Conservation (phyloP, 73 alveolate species). For the Paramecium biaurelia region DNA sequence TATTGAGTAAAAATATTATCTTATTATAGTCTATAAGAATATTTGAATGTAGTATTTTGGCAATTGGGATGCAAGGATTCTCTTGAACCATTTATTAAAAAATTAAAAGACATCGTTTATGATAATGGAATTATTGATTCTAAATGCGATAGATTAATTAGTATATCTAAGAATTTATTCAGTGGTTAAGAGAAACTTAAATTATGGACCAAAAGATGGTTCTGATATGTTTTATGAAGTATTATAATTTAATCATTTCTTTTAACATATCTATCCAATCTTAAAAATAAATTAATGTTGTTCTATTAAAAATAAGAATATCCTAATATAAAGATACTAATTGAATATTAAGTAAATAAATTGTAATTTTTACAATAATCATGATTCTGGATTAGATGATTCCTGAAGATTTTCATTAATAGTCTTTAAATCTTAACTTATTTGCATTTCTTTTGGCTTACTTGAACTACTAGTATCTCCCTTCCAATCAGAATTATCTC, state of each 20-base stretch:
- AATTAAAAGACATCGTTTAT: not conserved
- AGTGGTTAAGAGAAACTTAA: conserved; percentile 27
- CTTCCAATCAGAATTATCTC: not conserved
- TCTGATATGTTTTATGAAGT: not conserved
- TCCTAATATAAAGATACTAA: no score
- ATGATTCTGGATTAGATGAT: not conserved
- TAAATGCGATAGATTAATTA: not conserved
- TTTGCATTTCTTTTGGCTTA: not conserved
- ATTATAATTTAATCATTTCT: not conserved
- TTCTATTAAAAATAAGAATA: no score
- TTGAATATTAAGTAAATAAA: not conserved
- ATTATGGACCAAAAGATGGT: conserved; percentile 1
- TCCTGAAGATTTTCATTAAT: not conserved
- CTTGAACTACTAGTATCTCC: not conserved
- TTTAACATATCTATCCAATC: not conserved
- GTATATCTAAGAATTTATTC: not conserved
- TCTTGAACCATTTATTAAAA: not conserved
- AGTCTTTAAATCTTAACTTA: not conserved
- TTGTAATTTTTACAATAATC: not conserved
- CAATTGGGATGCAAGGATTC: conserved; percentile 4
- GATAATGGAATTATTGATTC: not conserved
- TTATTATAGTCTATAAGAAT: not conserved
- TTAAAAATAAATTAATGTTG: not conserved
- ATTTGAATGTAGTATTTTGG: not conserved
- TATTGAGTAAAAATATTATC: not conserved